Base-by-base conservation (phyloP, 495 filamentous ascomycete species). In the Immersiella caudata region DNA sequence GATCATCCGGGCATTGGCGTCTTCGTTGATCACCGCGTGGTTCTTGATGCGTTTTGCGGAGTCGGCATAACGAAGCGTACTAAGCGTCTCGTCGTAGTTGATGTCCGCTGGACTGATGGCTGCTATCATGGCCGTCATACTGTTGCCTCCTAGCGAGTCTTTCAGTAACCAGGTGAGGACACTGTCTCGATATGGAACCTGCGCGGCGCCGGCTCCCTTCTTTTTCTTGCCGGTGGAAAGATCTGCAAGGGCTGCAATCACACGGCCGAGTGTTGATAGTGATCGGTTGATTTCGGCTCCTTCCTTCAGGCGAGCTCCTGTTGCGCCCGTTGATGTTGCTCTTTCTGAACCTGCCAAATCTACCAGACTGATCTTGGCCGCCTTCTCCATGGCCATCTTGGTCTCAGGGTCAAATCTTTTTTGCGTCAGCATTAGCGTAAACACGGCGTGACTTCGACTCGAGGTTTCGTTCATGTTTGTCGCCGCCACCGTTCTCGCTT, bases 391-490 rank as follows among this genome's bases (percentile, higher is more conserved):
- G 71, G 93, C 91, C 92, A 99, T 94, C 51, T 90, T 92, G 0
- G 94, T 97, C 76, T 98, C 96, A 0, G 88, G 82, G 75, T 99
- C 96, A 71, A 93, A 93, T 66, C 92, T 85, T 77, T 97, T 97
- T 74, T 98, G 96, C 4, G 93, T 96, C 22, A 99, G 83, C 64
- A 93, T 98, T 50, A 99, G 82, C 6, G 96, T 99, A 77, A 99
- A 99, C 16, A 99, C 96, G 40, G 96, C 96, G 75, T 99, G 96
- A 72, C 93, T 97, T 79, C 96, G 87, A 87, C 93, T 97, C 60
- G 94, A 97, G 2, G 96, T 98, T 81, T 98, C 95, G 83, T 99
- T 99, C 95, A 98, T 98, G 83, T 97, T 99, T 46, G 96, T 99
- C 5, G 96, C 96, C 4, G 96, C 96, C 46, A 99, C 96, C 21